Base-by-base conservation (phyloP, 176 grass and related monocot genomes). In the Stipa capillata region DNA sequence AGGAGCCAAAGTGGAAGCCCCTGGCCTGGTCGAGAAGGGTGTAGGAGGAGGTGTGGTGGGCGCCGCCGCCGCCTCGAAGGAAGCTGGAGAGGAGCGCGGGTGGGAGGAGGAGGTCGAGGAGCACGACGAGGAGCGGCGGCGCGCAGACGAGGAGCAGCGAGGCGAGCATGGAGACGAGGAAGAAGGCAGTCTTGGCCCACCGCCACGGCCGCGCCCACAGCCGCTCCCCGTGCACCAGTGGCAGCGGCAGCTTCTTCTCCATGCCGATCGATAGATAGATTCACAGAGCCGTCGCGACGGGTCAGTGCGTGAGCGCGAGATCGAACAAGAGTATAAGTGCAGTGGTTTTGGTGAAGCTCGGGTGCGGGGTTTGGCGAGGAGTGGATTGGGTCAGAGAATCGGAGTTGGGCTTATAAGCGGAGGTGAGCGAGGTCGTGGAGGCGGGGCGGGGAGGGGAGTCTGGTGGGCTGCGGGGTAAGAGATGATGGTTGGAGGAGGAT, bases 71-170 rank as follows among this genome's bases (percentile, higher is more conserved):
- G 21, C 21, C 61, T 53, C 65, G 80, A 2, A 88, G 64, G 75
- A 84, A 90, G 79, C 36, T 88, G 73, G 90, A 92, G 65, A 94
- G 87, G 5, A 98, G 64, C 17, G 92, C 76, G 1, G 92, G 77
- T 10, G 92, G 95, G 59, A 98, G 89, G 61, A 98, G 89, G 15
- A 94, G 85, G 87, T 98, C 95, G 60, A 98, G 83, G n/a, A 98
- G 54, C 6, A 98, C 90, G 73, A 98, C 21, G 17, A 94, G 80
- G 23, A 94, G 92, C 63, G 95, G 89, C 78, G 95, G 95, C 81
- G 95, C 95, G 90, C 95, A 98, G 80, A 94, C 92, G 83, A 98
- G 87, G 1, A 98, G 95, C 29, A 98, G 87, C 17, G 92, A 98
- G 13, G 92, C 85, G 6, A 94, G 62, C 92, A 98, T 94, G 47